Conservation (phyloP, 2,329 filamentous ascomycete species). For the Diaporthe nobilis region DNA sequence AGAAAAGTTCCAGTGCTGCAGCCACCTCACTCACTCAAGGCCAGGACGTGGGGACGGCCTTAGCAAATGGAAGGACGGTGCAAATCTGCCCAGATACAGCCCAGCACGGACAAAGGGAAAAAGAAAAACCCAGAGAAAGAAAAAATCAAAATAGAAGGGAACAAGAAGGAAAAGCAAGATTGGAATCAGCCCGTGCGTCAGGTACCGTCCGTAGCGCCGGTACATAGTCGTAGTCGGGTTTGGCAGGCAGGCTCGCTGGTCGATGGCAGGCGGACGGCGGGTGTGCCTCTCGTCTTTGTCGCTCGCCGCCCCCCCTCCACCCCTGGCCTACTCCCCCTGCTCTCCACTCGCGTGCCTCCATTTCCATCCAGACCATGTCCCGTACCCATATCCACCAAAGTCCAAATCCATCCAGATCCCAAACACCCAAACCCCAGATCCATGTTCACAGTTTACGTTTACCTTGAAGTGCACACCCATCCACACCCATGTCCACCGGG, state of each 20-base stretch:
- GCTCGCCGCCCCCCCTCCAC: background rate
- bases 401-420: constrained; percentile 6
- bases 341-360: constrained; percentile 2
- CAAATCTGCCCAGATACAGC: background rate
- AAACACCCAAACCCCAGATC: constrained; percentile 15
- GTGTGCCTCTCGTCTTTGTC: background rate
- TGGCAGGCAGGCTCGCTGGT: background rate
- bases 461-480: background rate
- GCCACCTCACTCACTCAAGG: background rate
- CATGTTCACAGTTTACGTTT: constrained; percentile 1
- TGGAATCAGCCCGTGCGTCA: constrained; percentile 5
- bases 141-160: background rate
- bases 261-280: background rate
- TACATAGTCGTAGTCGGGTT: background rate
- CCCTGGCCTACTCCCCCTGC: background rate
- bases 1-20: background rate
- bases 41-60: background rate
- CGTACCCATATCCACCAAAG: background rate
- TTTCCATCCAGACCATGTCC: constrained; percentile 7
- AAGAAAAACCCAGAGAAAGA: background rate
- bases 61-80: background rate
- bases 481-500: constrained; percentile 8
- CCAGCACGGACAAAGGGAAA: background rate
- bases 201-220: constrained; percentile 13
- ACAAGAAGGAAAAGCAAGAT: background rate